Conservation (phyloP, 1,284 basidiomycete genomes). For the Gastroboletus turbinatus region DNA sequence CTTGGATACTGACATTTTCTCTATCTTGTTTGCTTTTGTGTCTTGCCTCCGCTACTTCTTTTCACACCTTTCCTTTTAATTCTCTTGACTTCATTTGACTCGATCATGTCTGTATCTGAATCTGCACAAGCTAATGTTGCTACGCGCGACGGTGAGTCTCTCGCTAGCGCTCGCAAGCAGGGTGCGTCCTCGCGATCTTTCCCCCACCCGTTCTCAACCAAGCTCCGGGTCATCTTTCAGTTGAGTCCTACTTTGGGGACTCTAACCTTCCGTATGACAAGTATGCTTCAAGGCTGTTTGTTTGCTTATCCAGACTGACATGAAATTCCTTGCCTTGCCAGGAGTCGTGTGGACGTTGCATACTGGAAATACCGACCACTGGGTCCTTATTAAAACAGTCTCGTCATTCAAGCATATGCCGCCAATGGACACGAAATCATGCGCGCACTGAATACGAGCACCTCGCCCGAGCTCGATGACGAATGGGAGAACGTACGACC, state of each 20-base stretch:
- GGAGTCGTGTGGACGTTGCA: constrained; percentile 96
- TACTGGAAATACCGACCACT: constrained; percentile 78
- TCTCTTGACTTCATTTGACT: neutral
- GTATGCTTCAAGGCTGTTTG: constrained; percentile 37
- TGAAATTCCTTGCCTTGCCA: constrained; percentile 25
- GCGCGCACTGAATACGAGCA: constrained; percentile 61
- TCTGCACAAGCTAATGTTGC: neutral
- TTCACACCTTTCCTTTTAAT: neutral
- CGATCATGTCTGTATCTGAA: constrained; percentile 24
- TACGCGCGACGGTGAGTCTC: constrained; percentile 15
- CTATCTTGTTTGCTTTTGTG: neutral
- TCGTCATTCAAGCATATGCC: constrained; percentile 90
- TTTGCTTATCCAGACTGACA: neutral
- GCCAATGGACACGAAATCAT: constrained; percentile 60
- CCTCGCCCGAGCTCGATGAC: constrained; percentile 77
- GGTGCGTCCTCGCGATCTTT: constrained; percentile 4
- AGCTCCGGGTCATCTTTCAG: constrained; percentile 40
- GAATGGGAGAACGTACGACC: constrained; percentile 69
- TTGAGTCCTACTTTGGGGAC: constrained; percentile 98
- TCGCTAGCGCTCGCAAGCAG: constrained; percentile 29
- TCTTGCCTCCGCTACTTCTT: neutral
- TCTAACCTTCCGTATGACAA: constrained; percentile 96
- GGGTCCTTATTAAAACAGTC: constrained; percentile 88
- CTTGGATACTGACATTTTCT: neutral
- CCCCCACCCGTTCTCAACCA: neutral